Conservation (phyloP, 305 asterid species). For the Fraxinus paxiana region DNA sequence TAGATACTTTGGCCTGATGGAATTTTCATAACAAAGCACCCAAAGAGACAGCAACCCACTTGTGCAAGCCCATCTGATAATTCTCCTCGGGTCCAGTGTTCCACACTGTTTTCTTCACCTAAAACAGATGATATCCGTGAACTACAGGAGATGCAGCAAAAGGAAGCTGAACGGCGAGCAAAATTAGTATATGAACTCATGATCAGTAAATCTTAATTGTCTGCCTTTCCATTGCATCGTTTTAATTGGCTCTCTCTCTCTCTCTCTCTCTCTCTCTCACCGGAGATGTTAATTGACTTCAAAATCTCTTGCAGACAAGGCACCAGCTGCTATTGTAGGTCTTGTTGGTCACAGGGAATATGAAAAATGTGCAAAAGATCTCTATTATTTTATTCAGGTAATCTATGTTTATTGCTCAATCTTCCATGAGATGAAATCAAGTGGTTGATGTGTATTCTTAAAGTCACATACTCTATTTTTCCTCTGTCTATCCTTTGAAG, state of each 20-base stretch:
- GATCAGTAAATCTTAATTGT: slow-evolving; percentile 56
- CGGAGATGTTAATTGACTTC: slow-evolving; percentile 17
- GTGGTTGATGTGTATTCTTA: not conserved
- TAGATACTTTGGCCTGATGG: slow-evolving; percentile 99
- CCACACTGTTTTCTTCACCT: slow-evolving; percentile 53
- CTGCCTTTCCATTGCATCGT: not conserved
- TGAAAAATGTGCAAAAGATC: slow-evolving; percentile 87
- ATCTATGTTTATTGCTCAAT: slow-evolving; percentile 15
- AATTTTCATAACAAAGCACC: slow-evolving; percentile 91
- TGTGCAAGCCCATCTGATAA: slow-evolving; percentile 40
- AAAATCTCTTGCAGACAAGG: slow-evolving; percentile 61
- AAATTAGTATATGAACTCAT: slow-evolving; percentile 66
- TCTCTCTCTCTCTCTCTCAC: not conserved
- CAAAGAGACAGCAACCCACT: slow-evolving; percentile 63
- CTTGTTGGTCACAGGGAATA: slow-evolving; percentile 91
- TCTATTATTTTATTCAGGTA: slow-evolving; percentile 94
- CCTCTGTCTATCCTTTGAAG: not conserved
- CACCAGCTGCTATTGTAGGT: slow-evolving; percentile 87
- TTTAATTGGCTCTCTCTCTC: slow-evolving; percentile 10
- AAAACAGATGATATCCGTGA: slow-evolving; percentile 42
- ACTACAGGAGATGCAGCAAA: slow-evolving; percentile 56
- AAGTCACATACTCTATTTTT: not conserved
- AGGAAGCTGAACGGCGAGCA: slow-evolving; percentile 79
- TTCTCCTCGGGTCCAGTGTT: slow-evolving; percentile 36
- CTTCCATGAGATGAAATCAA: not conserved